A percentile compares a stretch with the other conserved stretches of the same genome.
Conservation (phyloP, 179 eudicot genomes). For the Beta macrorhiza region DNA sequence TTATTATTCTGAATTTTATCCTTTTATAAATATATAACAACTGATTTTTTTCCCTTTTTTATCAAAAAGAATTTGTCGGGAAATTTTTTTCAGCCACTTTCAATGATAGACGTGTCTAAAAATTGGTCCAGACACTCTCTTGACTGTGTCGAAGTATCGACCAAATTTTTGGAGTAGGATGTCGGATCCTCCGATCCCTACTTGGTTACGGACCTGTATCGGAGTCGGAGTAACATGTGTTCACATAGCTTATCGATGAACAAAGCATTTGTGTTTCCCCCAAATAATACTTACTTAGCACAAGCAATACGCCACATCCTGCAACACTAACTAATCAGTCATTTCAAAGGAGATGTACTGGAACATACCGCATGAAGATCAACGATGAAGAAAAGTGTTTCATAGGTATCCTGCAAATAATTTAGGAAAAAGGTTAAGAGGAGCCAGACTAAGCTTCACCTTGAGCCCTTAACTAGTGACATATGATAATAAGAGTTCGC, state of each 20-base stretch:
- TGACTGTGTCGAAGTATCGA: neutral
- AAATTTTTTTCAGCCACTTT: too few species aligned
- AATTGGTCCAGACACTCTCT: neutral
- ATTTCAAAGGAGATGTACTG: neutral
- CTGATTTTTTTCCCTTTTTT: too few species aligned
- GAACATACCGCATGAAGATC: slow-evolving; percentile 93
- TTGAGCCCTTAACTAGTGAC: neutral
- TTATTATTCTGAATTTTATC: too few species aligned
- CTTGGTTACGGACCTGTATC: neutral
- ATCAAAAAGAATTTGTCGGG: neutral
- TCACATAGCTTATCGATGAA: neutral
- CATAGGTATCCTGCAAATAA: slow-evolving; percentile 70
- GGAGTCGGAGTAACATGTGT: too few species aligned
- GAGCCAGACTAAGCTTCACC: neutral
- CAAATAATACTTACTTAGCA: neutral
- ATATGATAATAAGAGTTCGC: slow-evolving; percentile 14
- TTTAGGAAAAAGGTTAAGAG: slow-evolving; percentile 13
- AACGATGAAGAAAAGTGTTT: slow-evolving; percentile 86
- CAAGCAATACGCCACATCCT: slow-evolving; percentile 11
- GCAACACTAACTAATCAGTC: slow-evolving; percentile 5
- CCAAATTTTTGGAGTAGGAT: neutral
- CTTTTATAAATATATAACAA: too few species aligned
- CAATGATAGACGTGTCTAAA: neutral
- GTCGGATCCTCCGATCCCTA: neutral
- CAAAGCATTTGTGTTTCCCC: neutral